Percentiles rank a stretch among this genome's conserved stretches.
Conservation (phyloP, 495 filamentous ascomycete genomes). For the Chaetomium cochliodes region DNA sequence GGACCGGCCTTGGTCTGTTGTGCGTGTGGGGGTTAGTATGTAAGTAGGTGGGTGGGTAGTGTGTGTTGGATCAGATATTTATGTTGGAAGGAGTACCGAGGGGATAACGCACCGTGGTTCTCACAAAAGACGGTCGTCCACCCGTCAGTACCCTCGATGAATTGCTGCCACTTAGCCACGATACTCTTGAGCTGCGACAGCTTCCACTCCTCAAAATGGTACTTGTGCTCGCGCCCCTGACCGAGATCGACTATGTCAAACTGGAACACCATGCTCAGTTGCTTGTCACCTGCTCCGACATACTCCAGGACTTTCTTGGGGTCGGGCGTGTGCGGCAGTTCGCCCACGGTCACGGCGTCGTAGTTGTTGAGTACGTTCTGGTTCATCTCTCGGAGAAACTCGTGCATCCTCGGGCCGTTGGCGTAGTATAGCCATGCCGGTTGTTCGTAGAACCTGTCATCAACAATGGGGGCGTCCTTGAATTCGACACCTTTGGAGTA, state of each 20-base stretch:
- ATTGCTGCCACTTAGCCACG: constrained; percentile 63
- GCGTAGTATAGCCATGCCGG: constrained; percentile 56
- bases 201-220: constrained; percentile 42
- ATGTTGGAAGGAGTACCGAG: background rate
- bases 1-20: constrained; percentile 56
- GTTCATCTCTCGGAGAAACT: constrained; percentile 62
- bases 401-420: constrained; percentile 65
- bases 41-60: background rate
- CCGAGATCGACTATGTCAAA: constrained; percentile 67
- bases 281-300: constrained; percentile 56
- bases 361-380: constrained; percentile 62
- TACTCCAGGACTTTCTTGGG: constrained; percentile 57
- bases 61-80: too few species aligned
- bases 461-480: constrained; percentile 59
- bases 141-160: constrained; percentile 66
- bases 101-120: constrained; percentile 55
- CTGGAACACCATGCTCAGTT: constrained; percentile 76
- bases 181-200: constrained; percentile 58
- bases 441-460: constrained; percentile 39
- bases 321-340: constrained; percentile 64
- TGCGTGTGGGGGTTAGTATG: background rate
- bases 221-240: constrained; percentile 47
- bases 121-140: constrained; percentile 74
- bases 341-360: constrained; percentile 68
- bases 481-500: constrained; percentile 63